phyloP scores from a whole-genome alignment of 805 yeast species.

The Nakazawaea populi region DNA sequence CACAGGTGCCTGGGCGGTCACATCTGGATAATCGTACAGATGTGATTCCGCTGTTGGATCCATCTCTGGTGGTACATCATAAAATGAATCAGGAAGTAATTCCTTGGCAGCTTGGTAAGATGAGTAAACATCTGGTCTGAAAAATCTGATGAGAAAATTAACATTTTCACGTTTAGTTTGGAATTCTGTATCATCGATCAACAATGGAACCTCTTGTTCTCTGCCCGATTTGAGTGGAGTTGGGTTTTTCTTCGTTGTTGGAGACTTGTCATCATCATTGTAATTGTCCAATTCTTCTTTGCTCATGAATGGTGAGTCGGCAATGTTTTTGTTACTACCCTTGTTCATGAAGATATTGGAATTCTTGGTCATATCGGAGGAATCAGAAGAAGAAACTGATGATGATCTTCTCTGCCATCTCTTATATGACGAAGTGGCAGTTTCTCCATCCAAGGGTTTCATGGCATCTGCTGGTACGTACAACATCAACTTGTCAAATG shows the following conservation, averaged over 20 bases:
- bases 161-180: conserved; percentile 10
- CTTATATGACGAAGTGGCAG: conserved; percentile 53
- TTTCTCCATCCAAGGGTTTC: conserved; percentile 70
- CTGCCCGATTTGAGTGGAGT: not conserved
- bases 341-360: not conserved
- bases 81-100: conserved; percentile 55
- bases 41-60: conserved; percentile 42
- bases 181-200: conserved; percentile 62
- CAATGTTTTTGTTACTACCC: not conserved
- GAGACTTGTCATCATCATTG: not conserved
- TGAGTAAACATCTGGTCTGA: conserved; percentile 50
- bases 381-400: not conserved
- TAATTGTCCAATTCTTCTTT: conserved; percentile 11
- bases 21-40: conserved; percentile 77
- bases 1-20: conserved; percentile 60
- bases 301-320: conserved; percentile 15
- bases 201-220: conserved; percentile 42
- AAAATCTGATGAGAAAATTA: conserved; percentile 38
- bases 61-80: conserved; percentile 37
- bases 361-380: not conserved
- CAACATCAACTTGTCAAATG: conserved; percentile 57
- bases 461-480: conserved; percentile 66
- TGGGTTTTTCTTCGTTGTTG: not conserved
- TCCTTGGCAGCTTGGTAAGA: conserved; percentile 42
- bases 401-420: conserved; percentile 7